Conservation (phyloP, 257 asterid genomes). For the Ilex asprella region DNA sequence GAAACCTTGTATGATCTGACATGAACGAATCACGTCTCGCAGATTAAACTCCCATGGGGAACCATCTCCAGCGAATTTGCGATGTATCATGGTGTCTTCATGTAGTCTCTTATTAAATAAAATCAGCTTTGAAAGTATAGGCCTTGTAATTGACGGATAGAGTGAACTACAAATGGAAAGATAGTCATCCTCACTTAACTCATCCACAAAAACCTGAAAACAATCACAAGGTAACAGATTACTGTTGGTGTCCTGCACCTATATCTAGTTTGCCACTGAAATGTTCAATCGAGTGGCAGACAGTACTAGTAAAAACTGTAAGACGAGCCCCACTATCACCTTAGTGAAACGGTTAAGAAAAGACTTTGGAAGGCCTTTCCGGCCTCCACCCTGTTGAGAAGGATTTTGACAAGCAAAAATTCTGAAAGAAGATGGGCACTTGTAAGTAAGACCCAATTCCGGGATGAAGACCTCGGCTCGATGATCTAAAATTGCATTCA, state of each 20-base stretch:
- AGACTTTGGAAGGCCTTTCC: conserved; percentile 96
- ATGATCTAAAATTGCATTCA: conserved; percentile 93
- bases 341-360: conserved; percentile 93
- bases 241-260: neutral
- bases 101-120: conserved; percentile 64
- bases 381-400: conserved; percentile 91
- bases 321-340: conserved; percentile 33
- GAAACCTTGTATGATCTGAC: conserved; percentile 75
- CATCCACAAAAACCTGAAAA: conserved; percentile 86
- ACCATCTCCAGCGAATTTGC: conserved; percentile 81
- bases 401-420: conserved; percentile 99
- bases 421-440: conserved; percentile 83
- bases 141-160: conserved; percentile 55
- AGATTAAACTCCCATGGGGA: conserved; percentile 99
- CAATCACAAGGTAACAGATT: neutral
- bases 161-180: conserved; percentile 64
- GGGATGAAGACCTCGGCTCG: conserved; percentile 99
- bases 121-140: conserved; percentile 54
- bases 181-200: conserved; percentile 80
- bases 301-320: neutral
- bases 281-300: neutral
- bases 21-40: conserved; percentile 91
- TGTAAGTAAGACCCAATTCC: conserved; percentile 73
- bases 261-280: neutral
- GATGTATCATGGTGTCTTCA: conserved; percentile 66